A percentile compares a stretch with the other conserved stretches of the same genome.
phyloP scores from a whole-genome alignment of 2,329 filamentous ascomycete species.

The Didymella exigua region DNA sequence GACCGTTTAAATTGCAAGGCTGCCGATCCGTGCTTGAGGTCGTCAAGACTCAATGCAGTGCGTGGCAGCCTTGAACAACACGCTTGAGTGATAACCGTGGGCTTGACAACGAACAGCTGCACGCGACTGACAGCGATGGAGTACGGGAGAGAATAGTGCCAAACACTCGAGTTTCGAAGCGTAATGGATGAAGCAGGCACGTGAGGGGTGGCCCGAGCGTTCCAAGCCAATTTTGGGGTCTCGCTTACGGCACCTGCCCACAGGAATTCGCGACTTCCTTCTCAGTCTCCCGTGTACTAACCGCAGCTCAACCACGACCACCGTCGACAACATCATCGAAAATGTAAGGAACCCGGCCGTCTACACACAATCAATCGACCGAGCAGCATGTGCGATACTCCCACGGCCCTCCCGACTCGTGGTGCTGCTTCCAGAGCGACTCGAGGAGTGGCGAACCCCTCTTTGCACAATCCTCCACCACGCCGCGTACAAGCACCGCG shows the following conservation, averaged over 20 bases:
- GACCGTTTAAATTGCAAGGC: background rate
- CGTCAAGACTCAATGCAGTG: background rate
- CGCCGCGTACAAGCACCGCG: conserved; percentile 25
- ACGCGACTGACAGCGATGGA: background rate
- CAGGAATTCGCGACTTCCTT: conserved; percentile 13
- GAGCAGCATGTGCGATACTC: conserved; percentile 27
- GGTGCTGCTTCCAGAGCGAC: conserved; percentile 28
- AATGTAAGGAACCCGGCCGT: conserved; percentile 48
- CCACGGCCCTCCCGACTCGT: conserved; percentile 28
- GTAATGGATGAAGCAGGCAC: conserved; percentile 13
- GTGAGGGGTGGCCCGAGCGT: conserved; percentile 9
- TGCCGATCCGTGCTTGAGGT: background rate
- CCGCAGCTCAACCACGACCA: conserved; percentile 41
- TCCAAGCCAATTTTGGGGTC: background rate
- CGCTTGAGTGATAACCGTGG: background rate
- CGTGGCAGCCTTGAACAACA: background rate
- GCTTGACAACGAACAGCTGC: background rate
- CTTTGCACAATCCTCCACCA: conserved; percentile 32
- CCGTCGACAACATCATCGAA: conserved; percentile 49
- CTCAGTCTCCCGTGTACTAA: conserved; percentile 13
- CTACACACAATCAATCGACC: conserved; percentile 20
- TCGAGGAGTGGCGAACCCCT: conserved; percentile 45
- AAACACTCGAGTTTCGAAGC: conserved; percentile 5
- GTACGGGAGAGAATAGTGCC: background rate
- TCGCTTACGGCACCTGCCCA: conserved; percentile 19